phyloP scores from a whole-genome alignment of 345 rosid species.

The Syzygium jambos region DNA sequence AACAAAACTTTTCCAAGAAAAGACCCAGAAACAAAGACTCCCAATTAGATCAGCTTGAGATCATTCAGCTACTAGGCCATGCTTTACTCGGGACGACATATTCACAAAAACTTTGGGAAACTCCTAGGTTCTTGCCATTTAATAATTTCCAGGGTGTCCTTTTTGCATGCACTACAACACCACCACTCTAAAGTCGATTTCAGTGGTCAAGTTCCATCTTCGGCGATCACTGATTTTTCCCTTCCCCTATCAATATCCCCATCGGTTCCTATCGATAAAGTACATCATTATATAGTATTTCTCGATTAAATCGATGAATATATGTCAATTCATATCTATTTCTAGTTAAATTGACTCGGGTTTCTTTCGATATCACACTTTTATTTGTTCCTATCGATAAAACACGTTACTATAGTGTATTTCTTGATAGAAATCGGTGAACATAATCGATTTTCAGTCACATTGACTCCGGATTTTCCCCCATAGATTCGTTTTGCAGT shows the following conservation, averaged over 20 bases:
- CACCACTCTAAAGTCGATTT: neutral
- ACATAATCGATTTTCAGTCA: neutral
- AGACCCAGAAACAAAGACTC: neutral
- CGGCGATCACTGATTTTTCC: neutral
- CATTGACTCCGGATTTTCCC: neutral
- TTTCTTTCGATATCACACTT: neutral
- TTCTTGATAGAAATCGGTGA: neutral
- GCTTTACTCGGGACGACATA: neutral
- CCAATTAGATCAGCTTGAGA: neutral
- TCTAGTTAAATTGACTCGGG: neutral
- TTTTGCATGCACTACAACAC: neutral
- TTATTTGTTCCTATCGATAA: neutral
- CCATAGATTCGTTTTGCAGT: fast-evolving
- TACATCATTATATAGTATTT: neutral
- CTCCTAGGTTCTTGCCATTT: neutral
- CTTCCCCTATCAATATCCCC: neutral
- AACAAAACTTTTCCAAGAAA: neutral
- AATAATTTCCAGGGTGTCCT: neutral
- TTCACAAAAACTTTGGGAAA: neutral
- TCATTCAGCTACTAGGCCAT: neutral
- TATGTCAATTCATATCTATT: fast-evolving
- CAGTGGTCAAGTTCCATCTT: neutral
- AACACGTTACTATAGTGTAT: fast-evolving
- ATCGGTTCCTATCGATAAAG: neutral
- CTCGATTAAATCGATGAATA: neutral